Conservation (phyloP, 2,329 filamentous ascomycete species). For the Pseudogymnoascus pannorum region DNA sequence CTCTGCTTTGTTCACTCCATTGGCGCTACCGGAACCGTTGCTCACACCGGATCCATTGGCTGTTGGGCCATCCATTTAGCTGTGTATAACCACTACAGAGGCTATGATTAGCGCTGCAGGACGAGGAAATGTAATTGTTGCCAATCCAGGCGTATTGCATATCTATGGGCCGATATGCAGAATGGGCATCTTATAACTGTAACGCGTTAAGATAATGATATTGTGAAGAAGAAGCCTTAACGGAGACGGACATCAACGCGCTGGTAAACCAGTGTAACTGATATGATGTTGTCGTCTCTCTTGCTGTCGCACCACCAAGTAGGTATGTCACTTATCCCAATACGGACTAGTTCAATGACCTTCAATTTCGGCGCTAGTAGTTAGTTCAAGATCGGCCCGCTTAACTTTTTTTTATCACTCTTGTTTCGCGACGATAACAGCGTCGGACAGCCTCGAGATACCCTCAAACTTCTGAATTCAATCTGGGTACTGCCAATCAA, state of each 20-base stretch:
- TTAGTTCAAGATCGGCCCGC: slow-evolving; percentile 3
- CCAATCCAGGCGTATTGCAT: slow-evolving; percentile 8
- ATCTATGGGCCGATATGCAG: not conserved
- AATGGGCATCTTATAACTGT: slow-evolving; percentile 8
- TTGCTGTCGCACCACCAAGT: slow-evolving; percentile 4
- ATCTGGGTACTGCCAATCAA: not conserved
- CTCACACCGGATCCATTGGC: slow-evolving; percentile 28
- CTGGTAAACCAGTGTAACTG: slow-evolving; percentile 1
- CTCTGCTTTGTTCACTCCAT: slow-evolving; percentile 44
- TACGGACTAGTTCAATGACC: not conserved
- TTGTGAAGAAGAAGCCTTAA: not conserved
- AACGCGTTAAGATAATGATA: not conserved
- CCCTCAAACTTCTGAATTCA: not conserved
- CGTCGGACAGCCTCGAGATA: not conserved
- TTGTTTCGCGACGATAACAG: not conserved
- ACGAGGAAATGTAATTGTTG: not conserved
- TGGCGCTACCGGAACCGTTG: slow-evolving; percentile 20
- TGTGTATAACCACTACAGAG: slow-evolving; percentile 15
- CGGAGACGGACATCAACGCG: not conserved
- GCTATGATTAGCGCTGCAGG: not conserved
- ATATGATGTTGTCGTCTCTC: slow-evolving; percentile 8
- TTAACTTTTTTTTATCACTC: slow-evolving; percentile 9
- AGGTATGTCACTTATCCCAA: slow-evolving; percentile 6
- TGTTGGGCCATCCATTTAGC: slow-evolving; percentile 29
- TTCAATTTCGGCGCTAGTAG: not conserved